phyloP scores from a whole-genome alignment of 2,329 filamentous ascomycete genomes.

The Aureobasidium sp. region DNA sequence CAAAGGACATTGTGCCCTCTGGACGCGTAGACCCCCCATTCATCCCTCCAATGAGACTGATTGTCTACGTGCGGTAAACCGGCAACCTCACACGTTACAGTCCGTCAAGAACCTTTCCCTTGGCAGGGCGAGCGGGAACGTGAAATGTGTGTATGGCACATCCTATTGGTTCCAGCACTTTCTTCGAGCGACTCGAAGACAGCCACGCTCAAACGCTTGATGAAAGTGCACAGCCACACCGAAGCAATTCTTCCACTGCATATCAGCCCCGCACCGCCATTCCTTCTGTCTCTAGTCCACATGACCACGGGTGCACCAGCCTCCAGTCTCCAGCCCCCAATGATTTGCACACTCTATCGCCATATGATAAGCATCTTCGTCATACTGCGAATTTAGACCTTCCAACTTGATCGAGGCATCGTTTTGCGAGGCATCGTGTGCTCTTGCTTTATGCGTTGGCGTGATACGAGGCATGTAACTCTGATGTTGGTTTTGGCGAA shows the following conservation, averaged over 20 bases:
- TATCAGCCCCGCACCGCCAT: not conserved
- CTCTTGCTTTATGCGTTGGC: conserved; percentile 4
- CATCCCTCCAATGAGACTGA: not conserved
- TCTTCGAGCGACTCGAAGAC: not conserved
- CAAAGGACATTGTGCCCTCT: not conserved
- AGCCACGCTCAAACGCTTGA: not conserved
- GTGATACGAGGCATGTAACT: not conserved
- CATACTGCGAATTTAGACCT: not conserved
- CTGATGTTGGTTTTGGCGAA: not conserved
- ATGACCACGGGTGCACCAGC: not conserved
- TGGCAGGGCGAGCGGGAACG: not conserved
- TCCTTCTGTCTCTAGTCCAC: not conserved
- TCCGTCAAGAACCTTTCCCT: not conserved
- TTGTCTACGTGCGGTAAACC: not conserved
- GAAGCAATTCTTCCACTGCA: not conserved
- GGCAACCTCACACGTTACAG: not conserved
- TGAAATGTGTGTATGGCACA: not conserved
- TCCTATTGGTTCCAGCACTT: conserved; percentile 1
- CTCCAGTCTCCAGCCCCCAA: not conserved
- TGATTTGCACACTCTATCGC: not conserved
- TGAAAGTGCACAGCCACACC: conserved; percentile 4
- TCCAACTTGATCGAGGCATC: not conserved
- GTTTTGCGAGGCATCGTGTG: not conserved
- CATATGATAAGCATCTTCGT: not conserved
- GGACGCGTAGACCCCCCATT: not conserved